Conservation (phyloP, 2,329 filamentous ascomycete genomes). For the Intubia oerlemansii region DNA sequence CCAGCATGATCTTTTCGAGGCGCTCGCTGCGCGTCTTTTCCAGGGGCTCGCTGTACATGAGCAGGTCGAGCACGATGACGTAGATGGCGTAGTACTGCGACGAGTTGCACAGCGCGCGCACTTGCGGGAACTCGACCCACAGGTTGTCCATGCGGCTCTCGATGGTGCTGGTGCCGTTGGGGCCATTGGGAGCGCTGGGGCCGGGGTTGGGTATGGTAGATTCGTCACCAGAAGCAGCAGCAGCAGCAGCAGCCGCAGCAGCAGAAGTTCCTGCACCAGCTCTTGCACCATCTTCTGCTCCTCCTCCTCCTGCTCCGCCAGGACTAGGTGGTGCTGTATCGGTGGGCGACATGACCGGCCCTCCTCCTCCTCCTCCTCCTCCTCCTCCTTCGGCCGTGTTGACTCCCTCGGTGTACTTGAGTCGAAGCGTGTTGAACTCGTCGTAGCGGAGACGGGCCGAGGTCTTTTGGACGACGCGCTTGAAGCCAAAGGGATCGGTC, state of each 20-base stretch:
- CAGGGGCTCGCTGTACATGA: constrained; percentile 88
- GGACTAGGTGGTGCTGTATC: too few relatives aligned
- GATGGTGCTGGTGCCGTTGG: too few relatives aligned
- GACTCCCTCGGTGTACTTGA: constrained; percentile 94
- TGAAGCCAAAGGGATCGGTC: constrained; percentile 90
- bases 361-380: too few relatives aligned
- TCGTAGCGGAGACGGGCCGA: constrained; percentile 88
- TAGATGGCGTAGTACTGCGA: constrained; percentile 96
- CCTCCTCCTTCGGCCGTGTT: constrained; percentile 34
- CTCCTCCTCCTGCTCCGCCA: neutral
- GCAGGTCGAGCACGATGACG: constrained; percentile 85
- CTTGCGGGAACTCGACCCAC: constrained; percentile 89
- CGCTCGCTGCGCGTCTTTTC: constrained; percentile 95
- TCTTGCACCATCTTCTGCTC: constrained; percentile 25
- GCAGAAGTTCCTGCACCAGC: too few relatives aligned
- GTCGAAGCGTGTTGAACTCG: constrained; percentile 89
- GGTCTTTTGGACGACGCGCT: constrained; percentile 87
- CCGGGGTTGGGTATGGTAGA: too few relatives aligned
- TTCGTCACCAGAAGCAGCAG: too few relatives aligned
- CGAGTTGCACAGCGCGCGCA: constrained; percentile 90
- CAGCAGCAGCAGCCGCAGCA: too few relatives aligned
- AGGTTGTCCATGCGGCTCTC: constrained; percentile 87
- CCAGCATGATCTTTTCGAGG: constrained; percentile 95
- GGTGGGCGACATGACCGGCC: too few relatives aligned
- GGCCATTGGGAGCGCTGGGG: too few relatives aligned